Conservation (phyloP, 2,329 filamentous ascomycete species). For the Gaeumannomyces tritici region DNA sequence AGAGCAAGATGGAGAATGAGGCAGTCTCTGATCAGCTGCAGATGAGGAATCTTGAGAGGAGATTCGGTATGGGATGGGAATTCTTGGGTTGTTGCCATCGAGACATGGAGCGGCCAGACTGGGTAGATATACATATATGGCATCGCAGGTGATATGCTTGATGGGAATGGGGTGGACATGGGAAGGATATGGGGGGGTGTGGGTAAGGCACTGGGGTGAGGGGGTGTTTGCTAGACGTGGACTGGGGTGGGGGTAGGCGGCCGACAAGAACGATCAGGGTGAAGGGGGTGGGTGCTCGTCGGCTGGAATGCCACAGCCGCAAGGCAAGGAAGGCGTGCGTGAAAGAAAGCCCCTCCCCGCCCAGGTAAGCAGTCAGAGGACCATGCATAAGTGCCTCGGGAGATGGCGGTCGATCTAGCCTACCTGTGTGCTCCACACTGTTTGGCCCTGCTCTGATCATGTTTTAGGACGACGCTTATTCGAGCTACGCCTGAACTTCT, state of each 20-base stretch:
- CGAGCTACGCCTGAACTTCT: background rate
- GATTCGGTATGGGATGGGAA: constrained; percentile 3
- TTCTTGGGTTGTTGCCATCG: background rate
- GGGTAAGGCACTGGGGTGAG: background rate
- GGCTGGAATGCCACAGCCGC: background rate
- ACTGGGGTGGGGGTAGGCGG: too few species aligned
- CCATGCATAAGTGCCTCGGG: background rate
- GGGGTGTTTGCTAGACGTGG: background rate
- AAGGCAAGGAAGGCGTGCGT: background rate
- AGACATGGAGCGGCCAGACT: background rate
- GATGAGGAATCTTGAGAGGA: background rate
- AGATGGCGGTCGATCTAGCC: background rate
- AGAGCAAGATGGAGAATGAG: background rate
- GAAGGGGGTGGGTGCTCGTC: background rate
- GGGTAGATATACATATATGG: background rate
- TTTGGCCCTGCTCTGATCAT: background rate
- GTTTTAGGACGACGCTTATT: background rate
- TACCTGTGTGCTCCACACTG: background rate
- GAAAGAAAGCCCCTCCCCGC: background rate
- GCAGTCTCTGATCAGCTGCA: background rate
- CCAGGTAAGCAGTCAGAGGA: background rate
- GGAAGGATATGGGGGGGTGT: too few species aligned
- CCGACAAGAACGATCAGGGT: background rate
- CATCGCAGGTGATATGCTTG: background rate
- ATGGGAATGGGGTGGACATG: background rate